Evolutionary conservation across 2,329 filamentous ascomycete genomes (phyloP), one percentile per base, ranked within the genome.

Genomic region (Fusarium hostae): DNA sequence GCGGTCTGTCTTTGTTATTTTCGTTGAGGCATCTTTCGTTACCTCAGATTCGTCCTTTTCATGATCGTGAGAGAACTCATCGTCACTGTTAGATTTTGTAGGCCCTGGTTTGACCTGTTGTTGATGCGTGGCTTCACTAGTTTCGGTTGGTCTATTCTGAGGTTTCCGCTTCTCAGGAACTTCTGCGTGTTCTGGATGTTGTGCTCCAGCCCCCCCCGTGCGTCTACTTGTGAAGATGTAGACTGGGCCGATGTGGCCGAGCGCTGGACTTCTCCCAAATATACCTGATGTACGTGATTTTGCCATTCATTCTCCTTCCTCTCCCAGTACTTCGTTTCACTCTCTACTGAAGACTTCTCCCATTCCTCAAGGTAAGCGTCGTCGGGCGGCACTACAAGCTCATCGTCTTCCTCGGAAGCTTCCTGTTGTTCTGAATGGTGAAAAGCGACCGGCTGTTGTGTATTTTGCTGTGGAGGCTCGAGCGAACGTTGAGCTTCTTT

Each of bases 1-100:
- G 0, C 3, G 9, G 0, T 15, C 6, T 5, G 18, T 10, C 8
- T 47, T 28, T 5, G 8, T n/a, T 5, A 5, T 3, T 0, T 47
- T n/a, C n/a, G 12, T 28, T 11, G 18, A 15, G 44, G 11, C 3
- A 44, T 16, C 4, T 12, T 26, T 26, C 4, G 4, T 18, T 13
- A 2, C 8, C 22, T 6, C 11, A 6, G 16, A 0, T 1, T 28
- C 3, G 11, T 18, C 16, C 3, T 34, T 24, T 20, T 20, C 15
- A n/a, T 24, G 5, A 24, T 20, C 11, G 9, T 30, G 20, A 12
- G 20, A 50, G n/a, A 12, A 6, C 11, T 11, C 0, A 8, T 51
- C 4, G 6, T n/a, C 11, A n/a, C 11, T 12, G 11, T 15, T 6
- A 10, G 34, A 13, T 9, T 10, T 18, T 9, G 8, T 2, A 24